Evolutionary conservation across 2,329 filamentous ascomycete species (phyloP).

Genomic region (Kalmusia sp.): DNA sequence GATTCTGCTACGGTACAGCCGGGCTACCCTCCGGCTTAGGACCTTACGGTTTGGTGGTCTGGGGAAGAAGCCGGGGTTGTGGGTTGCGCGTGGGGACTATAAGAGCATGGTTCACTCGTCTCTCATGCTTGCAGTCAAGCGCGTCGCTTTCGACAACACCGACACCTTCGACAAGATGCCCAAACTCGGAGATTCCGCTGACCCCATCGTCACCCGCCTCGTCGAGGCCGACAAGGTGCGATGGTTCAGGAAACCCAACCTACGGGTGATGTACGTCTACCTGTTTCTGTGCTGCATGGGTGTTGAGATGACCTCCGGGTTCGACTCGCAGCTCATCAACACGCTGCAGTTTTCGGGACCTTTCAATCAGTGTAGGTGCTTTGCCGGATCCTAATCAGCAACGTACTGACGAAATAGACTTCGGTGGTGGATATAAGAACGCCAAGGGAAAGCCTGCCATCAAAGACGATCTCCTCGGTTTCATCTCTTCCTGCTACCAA

Average conservation of each 20-base stretch:
- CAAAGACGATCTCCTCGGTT: constrained; percentile 36
- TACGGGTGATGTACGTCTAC: constrained; percentile 47
- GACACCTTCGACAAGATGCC: constrained; percentile 30
- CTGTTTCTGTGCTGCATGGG: constrained; percentile 48
- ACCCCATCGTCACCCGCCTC: constrained; percentile 53
- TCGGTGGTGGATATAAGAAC: constrained; percentile 34
- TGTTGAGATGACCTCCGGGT: constrained; percentile 48
- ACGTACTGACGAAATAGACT: constrained; percentile 29
- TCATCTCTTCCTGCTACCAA: constrained; percentile 45
- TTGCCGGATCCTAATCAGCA: no score
- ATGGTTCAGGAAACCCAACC: constrained; percentile 53
- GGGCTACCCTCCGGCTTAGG: constrained; percentile 30
- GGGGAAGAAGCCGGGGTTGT: constrained; percentile 33
- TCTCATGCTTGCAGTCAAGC: constrained; percentile 14
- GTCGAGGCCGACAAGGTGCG: constrained; percentile 50
- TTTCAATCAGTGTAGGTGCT: constrained; percentile 41
- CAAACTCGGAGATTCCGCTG: constrained; percentile 25
- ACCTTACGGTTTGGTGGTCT: constrained; percentile 22
- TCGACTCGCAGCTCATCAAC: constrained; percentile 48
- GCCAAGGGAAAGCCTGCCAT: constrained; percentile 28
- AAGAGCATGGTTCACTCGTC: constrained; percentile 26
- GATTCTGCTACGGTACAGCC: constrained; percentile 34
- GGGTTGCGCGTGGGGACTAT: constrained; percentile 21
- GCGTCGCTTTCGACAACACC: constrained; percentile 15
- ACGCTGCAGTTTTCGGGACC: constrained; percentile 43